Evolutionary conservation across 2,329 filamentous ascomycete species (phyloP), one percentile per base, ranked within the genome.

Genomic region (Falciphora oryzae): DNA sequence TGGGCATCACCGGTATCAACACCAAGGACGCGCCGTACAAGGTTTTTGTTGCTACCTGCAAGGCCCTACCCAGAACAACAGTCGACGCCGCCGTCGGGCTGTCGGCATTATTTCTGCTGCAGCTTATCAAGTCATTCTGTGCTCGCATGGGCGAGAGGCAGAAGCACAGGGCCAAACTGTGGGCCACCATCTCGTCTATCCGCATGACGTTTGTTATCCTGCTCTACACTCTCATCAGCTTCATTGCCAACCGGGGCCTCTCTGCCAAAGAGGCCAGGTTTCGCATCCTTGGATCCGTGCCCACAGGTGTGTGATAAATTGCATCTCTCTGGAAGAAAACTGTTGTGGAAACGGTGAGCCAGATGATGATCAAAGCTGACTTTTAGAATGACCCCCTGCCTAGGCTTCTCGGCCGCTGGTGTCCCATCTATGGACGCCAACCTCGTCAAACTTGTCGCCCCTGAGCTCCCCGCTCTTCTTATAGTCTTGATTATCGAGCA

Each of bases 401-500:
- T n/a, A 84, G 89, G 93, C 35, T 97, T 98, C 77, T 83, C 90
- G 72, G 83, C 94, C 73, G 90, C 91, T n/a, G 87, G 83, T 22
- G 88, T 89, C 5, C 95, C 95, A 0, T 80, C 77, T 0, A 78
- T 98, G 66, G 86, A 90, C 68, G 76, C 75, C 0, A 75, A 81
- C 0, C 85, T 97, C 63, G 84, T 97, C 72, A 82, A 79, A 1
- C 78, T 85, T 0, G 92, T 96, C 72, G 81, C 83, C 1, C 80
- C 81, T 53, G 84, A 97, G 69, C 80, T 98, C 1, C 95, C 95
- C 0, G 91, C 91, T 7, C 89, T 90, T 0, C 88, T 97, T 63
- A 96, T 98, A 68, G 93, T 99, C n/a, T 82, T 98, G 65, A 83
- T 98, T 38, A 96, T 98, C 67, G 95, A 98, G 77, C 94, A 98